Base-by-base conservation (phyloP, 176 grass and related monocot species). In the Cenchrus fungigraminus region DNA sequence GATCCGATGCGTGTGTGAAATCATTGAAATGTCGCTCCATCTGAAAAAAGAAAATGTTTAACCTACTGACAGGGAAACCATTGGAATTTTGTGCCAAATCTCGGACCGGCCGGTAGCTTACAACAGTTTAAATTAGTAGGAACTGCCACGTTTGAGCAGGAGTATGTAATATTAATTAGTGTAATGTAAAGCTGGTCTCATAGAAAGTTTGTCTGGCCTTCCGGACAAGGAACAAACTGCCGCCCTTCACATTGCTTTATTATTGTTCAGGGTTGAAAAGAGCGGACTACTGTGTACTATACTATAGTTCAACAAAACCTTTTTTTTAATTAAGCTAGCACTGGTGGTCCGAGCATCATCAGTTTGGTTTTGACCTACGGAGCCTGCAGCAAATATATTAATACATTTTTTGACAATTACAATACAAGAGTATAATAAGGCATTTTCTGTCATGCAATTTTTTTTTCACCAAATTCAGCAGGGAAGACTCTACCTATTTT, bases 1-100 rank as follows among this genome's bases (percentile, higher is more conserved):
- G 83, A 90, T 90, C 83, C 37, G 14, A 86, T 47, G 73, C 81
- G 66, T 89, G 78, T 86, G 78, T 86, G 83, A 86, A 85, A 86
- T 64, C 78, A 28, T 82, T 81, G 63, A 89, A 76, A 12, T 37
- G 16, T 62, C 22, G 73, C 5, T 45, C 31, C 50, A 55, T 40
- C 8, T 1, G 1, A 1, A 19, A 25, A 74, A 79, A 57, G 55
- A 15, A 53, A 77, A 80, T 68, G 17, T 8, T 12, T 12, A 68
- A 56, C 6, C n/a, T 40, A 40, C 37, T 45, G 79, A 71, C 9
- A 82, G 66, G 71, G 46, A 46, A 60, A 42, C 50, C 6, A 68
- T 69, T 71, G 82, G 53, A 34, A 45, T 62, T 54, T 75, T 45
- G 74, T 43, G 72, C 44, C 61, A 54, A 72, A 76, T 69, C 65